These are phyloP conservation scores for Coriolopsis trogii DNA, from an alignment of 1,284 basidiomycete genomes.

Conservation along the genomic window DNA sequence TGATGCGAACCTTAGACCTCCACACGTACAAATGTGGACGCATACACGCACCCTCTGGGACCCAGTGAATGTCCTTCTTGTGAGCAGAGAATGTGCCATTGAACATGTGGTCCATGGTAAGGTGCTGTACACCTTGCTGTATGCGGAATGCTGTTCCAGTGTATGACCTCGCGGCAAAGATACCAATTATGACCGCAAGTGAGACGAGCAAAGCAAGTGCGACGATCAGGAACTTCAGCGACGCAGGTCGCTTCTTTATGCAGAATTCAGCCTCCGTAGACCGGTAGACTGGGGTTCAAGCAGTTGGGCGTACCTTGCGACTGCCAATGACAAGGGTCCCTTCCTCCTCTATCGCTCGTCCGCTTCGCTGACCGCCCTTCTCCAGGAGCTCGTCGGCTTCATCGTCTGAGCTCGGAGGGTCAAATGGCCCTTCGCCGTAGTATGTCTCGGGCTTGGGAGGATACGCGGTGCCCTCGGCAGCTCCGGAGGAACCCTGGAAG, in stretches of 20 bases:
- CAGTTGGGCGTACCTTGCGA: constrained; percentile 34
- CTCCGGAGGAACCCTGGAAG: constrained; percentile 5
- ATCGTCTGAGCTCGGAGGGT: constrained; percentile 71
- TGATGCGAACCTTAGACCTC: no score
- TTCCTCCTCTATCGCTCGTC: constrained; percentile 28
- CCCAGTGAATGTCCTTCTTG: constrained; percentile 68
- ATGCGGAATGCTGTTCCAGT: constrained; percentile 52
- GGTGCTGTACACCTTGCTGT: constrained; percentile 61
- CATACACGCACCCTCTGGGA: constrained; percentile 78
- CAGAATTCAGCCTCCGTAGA: neutral
- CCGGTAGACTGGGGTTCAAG: neutral
- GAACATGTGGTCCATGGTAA: constrained; percentile 88
- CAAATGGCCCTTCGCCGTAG: constrained; percentile 73
- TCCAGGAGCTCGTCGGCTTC: constrained; percentile 56
- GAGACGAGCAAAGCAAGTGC: constrained; percentile 55
- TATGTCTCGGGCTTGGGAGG: constrained; percentile 43
- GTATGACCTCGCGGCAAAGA: constrained; percentile 74
- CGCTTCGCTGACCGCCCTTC: constrained; percentile 39
- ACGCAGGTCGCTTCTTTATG: constrained; percentile 44
- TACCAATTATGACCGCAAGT: constrained; percentile 63
- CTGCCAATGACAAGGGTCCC: constrained; percentile 40
- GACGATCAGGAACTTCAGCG: constrained; percentile 57
- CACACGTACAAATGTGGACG: no score
- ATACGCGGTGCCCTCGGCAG: constrained; percentile 8
- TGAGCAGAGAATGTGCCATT: constrained; percentile 80